Evolutionary conservation across 129 eudicot species (phyloP), one percentile per base, ranked within the genome.

Genomic region (Saposhnikovia divaricata): DNA sequence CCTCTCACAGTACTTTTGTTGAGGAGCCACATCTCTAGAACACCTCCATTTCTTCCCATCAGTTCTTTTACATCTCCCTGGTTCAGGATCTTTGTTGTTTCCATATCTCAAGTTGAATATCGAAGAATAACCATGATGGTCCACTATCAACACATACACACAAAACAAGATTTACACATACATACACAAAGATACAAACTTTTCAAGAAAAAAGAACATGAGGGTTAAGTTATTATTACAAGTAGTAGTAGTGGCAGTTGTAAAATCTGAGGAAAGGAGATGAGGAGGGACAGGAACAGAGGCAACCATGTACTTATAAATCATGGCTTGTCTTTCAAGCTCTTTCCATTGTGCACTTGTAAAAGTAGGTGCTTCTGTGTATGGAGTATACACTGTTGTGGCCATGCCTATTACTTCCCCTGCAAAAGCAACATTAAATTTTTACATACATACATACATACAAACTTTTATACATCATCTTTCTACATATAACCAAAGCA

Each of bases 41-140:
- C 93, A 89, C 86, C 93, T 87, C 93, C 93, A 89, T 89, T 89
- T 89, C 82, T 89, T 89, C n/a, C 93, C 93, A 37, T 89, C 93
- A 3, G 93, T 86, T 78, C 93, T 89, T 28, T 81, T 90, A 34
- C 93, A 90, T 65, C 93, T 85, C 57, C 93, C 91, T 39, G 89
- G 88, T 83, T 90, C 93, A 0, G 84, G 80, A 80, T 85, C 93
- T 65, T 80, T 84, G 16, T 80, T 80, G 38, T 66, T 81, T 42
- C 84, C 77, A 61, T 69, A 82, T 18, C 80, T 80, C 88, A 78
- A 23, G 76, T 80, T 82, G 31, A 74, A 72, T 45, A 74, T 68
- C 15, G 59, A 77, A 45, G 61, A 75, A 73, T 73, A 70, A n/a
- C 72, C 69, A 61, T n/a, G 59, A 51, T 51, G 14, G 4, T 13